A percentile compares a stretch with the other conserved stretches of the same genome.
These are phyloP conservation scores for Gymnopilus junonius DNA, from an alignment of 768 basidiomycete genomes.

Conservation along the genomic window DNA sequence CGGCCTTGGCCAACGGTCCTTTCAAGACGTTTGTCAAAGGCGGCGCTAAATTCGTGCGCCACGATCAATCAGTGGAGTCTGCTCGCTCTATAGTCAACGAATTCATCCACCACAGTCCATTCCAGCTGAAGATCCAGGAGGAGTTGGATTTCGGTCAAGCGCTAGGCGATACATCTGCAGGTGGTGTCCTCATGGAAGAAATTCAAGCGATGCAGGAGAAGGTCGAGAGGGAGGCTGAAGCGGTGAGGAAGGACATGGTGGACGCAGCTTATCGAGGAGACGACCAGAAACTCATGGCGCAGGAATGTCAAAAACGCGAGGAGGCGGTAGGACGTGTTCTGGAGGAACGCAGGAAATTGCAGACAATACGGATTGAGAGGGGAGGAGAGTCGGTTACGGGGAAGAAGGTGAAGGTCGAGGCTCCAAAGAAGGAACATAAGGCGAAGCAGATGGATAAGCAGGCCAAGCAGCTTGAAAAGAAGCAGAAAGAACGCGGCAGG, in stretches of 20 bases:
- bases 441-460: background rate
- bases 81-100: constrained; percentile 36
- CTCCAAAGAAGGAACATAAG: background rate
- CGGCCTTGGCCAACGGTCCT: constrained; percentile 34
- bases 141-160: constrained; percentile 24
- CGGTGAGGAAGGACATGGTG: constrained; percentile 17
- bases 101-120: constrained; percentile 22
- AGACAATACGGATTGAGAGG: background rate
- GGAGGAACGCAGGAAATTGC: constrained; percentile 4
- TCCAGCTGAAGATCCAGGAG: constrained; percentile 19
- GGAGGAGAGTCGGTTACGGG: background rate
- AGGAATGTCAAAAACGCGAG: constrained; percentile 6
- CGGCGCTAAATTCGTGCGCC: constrained; percentile 43
- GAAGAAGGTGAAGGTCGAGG: background rate
- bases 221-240: constrained; percentile 14
- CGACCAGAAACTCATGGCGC: constrained; percentile 9
- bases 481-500: background rate
- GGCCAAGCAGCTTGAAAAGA: background rate
- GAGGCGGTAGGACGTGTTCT: background rate
- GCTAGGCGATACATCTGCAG: constrained; percentile 43
- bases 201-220: constrained; percentile 11
- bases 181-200: constrained; percentile 16
- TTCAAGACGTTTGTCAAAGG: constrained; percentile 48
- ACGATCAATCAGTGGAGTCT: constrained; percentile 33
- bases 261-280: constrained; percentile 4